Evolutionary conservation across 768 basidiomycete species (phyloP).

Genomic region (Boletellus ananas): DNA sequence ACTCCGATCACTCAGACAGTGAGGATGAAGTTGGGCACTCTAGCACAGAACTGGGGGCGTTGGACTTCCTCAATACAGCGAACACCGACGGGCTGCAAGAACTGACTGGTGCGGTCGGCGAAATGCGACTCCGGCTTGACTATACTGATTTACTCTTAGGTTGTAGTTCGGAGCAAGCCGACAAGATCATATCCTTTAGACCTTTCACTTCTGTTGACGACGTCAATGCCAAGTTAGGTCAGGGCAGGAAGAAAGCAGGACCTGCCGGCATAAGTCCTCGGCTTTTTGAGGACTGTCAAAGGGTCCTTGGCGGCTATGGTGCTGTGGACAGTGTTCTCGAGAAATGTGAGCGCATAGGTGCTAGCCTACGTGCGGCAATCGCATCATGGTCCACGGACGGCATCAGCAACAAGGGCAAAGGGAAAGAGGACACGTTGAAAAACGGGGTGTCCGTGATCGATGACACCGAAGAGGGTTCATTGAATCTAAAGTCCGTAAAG

Average conservation of each 20-base stretch:
- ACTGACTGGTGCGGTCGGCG: constrained; percentile 55
- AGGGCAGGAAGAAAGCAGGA: constrained; percentile 84
- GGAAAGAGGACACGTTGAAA: constrained; percentile 31
- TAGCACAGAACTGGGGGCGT: constrained; percentile 46
- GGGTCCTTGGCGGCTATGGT: constrained; percentile 80
- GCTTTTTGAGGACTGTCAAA: constrained; percentile 86
- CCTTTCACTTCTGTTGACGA: constrained; percentile 79
- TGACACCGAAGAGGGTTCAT: constrained; percentile 56
- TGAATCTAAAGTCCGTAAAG: constrained; percentile 51
- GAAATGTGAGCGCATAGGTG: constrained; percentile 85
- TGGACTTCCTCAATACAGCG: constrained; percentile 68
- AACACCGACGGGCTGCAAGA: constrained; percentile 65
- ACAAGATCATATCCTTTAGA: constrained; percentile 69
- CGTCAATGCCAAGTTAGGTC: constrained; percentile 68
- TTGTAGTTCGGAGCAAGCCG: constrained; percentile 78
- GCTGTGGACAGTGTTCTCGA: constrained; percentile 86
- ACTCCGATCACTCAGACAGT: constrained; percentile 49
- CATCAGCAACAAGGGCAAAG: constrained; percentile 35
- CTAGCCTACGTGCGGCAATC: constrained; percentile 67
- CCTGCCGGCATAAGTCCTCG: constrained; percentile 81
- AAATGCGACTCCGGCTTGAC: neutral
- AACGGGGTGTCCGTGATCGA: constrained; percentile 22
- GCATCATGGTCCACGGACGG: constrained; percentile 62
- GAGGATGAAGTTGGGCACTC: constrained; percentile 40
- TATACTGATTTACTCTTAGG: constrained; percentile 39